phyloP scores from a whole-genome alignment of 2,329 filamentous ascomycete species.

The Venturia asperata region DNA sequence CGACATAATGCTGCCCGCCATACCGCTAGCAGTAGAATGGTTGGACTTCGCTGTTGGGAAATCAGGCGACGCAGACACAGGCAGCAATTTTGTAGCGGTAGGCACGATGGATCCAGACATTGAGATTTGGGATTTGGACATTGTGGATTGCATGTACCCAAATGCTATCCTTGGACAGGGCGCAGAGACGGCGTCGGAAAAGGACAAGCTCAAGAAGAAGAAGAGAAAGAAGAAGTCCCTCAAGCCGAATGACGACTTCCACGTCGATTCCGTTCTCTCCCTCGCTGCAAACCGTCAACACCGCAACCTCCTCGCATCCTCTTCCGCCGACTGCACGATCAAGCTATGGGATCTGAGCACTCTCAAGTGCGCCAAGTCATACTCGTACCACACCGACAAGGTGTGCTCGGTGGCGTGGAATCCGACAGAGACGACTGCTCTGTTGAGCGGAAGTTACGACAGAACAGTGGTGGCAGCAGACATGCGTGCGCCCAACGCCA shows the following conservation, averaged over 20 bases:
- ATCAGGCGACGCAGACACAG: constrained; percentile 40
- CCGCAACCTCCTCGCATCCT: constrained; percentile 87
- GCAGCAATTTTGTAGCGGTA: constrained; percentile 87
- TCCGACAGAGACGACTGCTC: constrained; percentile 72
- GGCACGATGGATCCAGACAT: constrained; percentile 98
- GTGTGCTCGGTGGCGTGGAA: constrained; percentile 96
- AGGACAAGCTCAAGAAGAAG: constrained; percentile 58
- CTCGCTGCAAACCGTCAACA: constrained; percentile 89
- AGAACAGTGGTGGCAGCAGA: constrained; percentile 89
- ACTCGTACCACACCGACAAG: constrained; percentile 93
- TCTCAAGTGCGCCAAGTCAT: constrained; percentile 87
- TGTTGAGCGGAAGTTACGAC: constrained; percentile 92
- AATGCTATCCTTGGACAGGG: constrained; percentile 88
- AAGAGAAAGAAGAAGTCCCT: constrained; percentile 88
- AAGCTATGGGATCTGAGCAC: constrained; percentile 98
- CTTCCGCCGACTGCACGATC: constrained; percentile 91
- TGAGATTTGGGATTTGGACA: constrained; percentile 95
- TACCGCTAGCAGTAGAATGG: constrained; percentile 94
- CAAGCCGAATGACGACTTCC: constrained; percentile 84
- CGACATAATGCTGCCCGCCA: constrained; percentile 97
- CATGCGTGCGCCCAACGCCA: constrained; percentile 85
- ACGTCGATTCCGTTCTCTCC: constrained; percentile 87
- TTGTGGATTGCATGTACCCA: constrained; percentile 95
- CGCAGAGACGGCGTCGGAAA: constrained; percentile 42
- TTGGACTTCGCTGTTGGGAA: constrained; percentile 84